phyloP scores from a whole-genome alignment of 306 rosid species.

The Senna tora region DNA sequence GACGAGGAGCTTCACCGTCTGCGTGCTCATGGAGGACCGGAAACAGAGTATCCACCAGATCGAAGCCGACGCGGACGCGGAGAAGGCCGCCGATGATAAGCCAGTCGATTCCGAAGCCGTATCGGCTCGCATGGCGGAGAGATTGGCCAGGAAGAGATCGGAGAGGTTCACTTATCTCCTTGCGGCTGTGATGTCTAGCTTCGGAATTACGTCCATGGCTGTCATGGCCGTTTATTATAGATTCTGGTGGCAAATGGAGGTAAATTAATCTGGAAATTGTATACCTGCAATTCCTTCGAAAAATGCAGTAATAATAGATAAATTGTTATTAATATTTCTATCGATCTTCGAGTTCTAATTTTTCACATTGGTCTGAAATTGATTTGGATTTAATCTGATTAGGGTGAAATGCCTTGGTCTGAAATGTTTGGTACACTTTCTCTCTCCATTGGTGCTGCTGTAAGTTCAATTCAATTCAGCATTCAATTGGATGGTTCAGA shows the following conservation, averaged over 20 bases:
- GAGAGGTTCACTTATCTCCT: conserved; percentile 78
- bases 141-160: conserved; percentile 61
- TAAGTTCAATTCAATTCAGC: conserved; percentile 36
- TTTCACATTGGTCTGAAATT: conserved; percentile 16
- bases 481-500: neutral
- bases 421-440: conserved; percentile 97
- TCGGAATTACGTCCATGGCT: conserved; percentile 89
- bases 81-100: conserved; percentile 12
- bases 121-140: conserved; percentile 54
- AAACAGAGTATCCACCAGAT: conserved; percentile 43
- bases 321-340: too few relatives aligned
- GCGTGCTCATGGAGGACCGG: conserved; percentile 67
- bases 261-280: too few relatives aligned
- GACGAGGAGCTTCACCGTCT: conserved; percentile 48
- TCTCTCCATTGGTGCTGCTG: conserved; percentile 94
- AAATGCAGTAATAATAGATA: too few relatives aligned
- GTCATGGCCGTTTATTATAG: conserved; percentile 79
- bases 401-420: conserved; percentile 81
- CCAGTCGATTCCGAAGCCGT: conserved; percentile 39
- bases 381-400: conserved; percentile 18
- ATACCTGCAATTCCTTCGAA: too few relatives aligned
- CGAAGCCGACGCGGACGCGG: conserved; percentile 29
- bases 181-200: conserved; percentile 83
- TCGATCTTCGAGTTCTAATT: neutral
- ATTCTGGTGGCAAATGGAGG: conserved; percentile 97